phyloP scores from a whole-genome alignment of 2,329 filamentous ascomycete species.

The Pseudogymnoascus sp. region DNA sequence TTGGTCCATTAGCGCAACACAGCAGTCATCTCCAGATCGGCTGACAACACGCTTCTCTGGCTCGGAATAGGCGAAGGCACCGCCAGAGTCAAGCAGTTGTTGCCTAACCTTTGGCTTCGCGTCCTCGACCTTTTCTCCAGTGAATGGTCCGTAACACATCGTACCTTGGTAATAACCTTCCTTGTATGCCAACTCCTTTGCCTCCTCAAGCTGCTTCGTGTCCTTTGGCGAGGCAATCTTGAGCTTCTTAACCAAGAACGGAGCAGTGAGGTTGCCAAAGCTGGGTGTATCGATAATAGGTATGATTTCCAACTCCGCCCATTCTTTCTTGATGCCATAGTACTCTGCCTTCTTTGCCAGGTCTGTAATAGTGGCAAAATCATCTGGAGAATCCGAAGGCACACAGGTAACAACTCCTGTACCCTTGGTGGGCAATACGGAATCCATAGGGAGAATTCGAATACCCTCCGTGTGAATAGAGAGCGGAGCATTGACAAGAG shows the following conservation, averaged over 20 bases:
- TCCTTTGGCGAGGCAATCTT: constrained; percentile 98
- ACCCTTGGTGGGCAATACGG: constrained; percentile 85
- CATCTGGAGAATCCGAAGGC: constrained; percentile 91
- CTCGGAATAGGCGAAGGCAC: constrained; percentile 89
- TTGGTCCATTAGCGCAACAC: constrained; percentile 88
- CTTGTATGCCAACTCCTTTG: constrained; percentile 95
- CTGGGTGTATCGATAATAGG: constrained; percentile 85
- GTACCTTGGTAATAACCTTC: constrained; percentile 95
- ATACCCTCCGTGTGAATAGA: constrained; percentile 79
- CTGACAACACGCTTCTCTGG: constrained; percentile 85
- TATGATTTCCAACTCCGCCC: constrained; percentile 83
- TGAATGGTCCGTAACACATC: constrained; percentile 82
- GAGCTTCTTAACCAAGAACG: constrained; percentile 77
- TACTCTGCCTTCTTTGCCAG: constrained; percentile 92
- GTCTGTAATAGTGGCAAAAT: constrained; percentile 83
- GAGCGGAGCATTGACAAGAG: constrained; percentile 82
- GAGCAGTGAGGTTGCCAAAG: constrained; percentile 79
- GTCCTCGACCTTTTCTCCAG: constrained; percentile 76
- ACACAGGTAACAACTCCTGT: constrained; percentile 95
- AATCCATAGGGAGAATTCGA: constrained; percentile 90
- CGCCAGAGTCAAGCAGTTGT: constrained; percentile 66
- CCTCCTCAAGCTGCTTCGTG: constrained; percentile 79
- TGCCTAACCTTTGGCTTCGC: constrained; percentile 81
- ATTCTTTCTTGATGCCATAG: constrained; percentile 94
- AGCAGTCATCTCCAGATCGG: constrained; percentile 85